Conservation (phyloP, 192 early-diverging fungal species). For the Spizellomyces sp. region DNA sequence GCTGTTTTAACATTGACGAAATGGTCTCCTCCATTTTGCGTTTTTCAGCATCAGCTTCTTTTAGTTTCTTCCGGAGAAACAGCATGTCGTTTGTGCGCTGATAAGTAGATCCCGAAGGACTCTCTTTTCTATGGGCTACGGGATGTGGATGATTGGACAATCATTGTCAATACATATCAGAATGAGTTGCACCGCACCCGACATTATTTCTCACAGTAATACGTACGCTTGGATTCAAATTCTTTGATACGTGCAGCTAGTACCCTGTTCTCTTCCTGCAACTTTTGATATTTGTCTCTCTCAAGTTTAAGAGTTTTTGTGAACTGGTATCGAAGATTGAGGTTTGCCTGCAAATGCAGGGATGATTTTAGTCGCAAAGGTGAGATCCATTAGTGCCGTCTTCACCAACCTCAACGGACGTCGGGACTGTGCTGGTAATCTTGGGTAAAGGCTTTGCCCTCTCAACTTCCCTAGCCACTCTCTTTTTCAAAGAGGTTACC, state of each 20-base stretch:
- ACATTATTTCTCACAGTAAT: neutral
- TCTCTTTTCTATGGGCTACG: neutral
- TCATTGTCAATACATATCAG: too few relatives aligned
- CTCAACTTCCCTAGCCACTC: slow-evolving; percentile 20
- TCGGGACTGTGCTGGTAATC: slow-evolving; percentile 24
- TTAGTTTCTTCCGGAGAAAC: slow-evolving; percentile 16
- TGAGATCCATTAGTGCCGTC: neutral
- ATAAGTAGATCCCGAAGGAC: slow-evolving; percentile 10
- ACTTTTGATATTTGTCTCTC: slow-evolving; percentile 16
- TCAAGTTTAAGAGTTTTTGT: slow-evolving; percentile 16
- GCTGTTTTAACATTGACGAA: neutral
- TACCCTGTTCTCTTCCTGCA: slow-evolving; percentile 23
- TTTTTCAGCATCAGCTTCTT: slow-evolving; percentile 22
- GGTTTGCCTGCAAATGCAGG: slow-evolving; percentile 14
- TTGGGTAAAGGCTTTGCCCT: slow-evolving; percentile 15
- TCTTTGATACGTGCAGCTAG: slow-evolving; percentile 27
- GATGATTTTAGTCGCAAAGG: neutral
- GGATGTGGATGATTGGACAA: neutral
- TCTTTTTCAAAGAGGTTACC: neutral
- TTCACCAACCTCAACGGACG: slow-evolving; percentile 20
- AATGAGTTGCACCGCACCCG: too few relatives aligned
- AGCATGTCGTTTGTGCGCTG: slow-evolving; percentile 15
- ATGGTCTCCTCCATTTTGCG: slow-evolving; percentile 10
- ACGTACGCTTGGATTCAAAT: slow-evolving; percentile 22
- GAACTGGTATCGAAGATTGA: slow-evolving; percentile 34